Base-by-base conservation (phyloP, 2,329 filamentous ascomycete species). In the Davidsoniella eucalypti region DNA sequence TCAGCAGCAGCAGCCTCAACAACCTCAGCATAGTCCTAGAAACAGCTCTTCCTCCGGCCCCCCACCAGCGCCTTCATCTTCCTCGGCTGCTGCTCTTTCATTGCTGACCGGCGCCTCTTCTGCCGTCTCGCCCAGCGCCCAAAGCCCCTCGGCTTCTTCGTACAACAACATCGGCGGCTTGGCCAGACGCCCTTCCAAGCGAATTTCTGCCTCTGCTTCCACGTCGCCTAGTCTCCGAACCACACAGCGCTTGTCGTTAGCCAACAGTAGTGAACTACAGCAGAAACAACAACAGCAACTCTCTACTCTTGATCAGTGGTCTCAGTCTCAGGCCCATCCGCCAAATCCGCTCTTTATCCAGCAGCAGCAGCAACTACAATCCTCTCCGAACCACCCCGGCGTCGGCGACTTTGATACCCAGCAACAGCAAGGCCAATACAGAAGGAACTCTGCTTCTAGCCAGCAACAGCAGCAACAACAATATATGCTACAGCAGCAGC, bases 111-210 rank as follows among this genome's bases (percentile, higher is more conserved):
- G 29, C 16, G 44, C 29, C 29, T 33, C 29, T 33, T 33, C 29
- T 47, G 18, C 44, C 17, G 37, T 36, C 29, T 47, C 29, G 16
- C 44, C 44, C 33, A 14, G 21, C 44, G 7, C 44, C 44, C 12
- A 23, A 9, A 33, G 29, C 21, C 43, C 21, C 44, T 21, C 33
- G 16, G 23, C 42, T n/a, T 47, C 49, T n/a, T 18, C 40, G 17
- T 71, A 74, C 67, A 70, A 73, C 58, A 72, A 70, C 58, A 66
- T 65, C 53, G 56, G 63, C 44, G 68, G 69, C 47, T 62, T 78
- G 44, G 67, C 63, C 56, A 75, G 75, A 55, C 67, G 73, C 56
- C 67, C 71, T 29, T 80, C 77, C 42, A 78, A 76, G 65, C 69
- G 75, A 58, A 64, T 72, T 60, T 73, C 72, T 68, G 68, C 71